Base-by-base conservation (phyloP, 495 filamentous ascomycete species). In the Penicillium maclennaniae region DNA sequence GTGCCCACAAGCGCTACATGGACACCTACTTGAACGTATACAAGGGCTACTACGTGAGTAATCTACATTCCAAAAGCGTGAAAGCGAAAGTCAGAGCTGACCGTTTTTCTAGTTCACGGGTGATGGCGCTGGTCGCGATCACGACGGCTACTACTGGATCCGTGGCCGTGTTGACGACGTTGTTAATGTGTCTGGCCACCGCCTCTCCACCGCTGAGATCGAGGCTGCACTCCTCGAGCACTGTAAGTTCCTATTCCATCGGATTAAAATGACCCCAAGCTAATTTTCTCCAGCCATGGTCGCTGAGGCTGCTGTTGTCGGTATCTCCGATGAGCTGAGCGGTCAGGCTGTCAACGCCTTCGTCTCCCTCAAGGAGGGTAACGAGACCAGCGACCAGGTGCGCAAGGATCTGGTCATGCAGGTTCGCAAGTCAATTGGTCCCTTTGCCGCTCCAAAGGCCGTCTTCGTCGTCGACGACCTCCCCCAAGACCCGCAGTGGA, bases 141-240 rank as follows among this genome's bases (percentile, higher is more conserved):
- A 96, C 72, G 95, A 99, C 59, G 93, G 93, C 46, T 97, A 97
- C 78, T 97, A 97, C 82, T 97, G 95, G 95, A 97, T 99, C 71
- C 91, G 95, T 51, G 95, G 93, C 44, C 90, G 93, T 75, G 93
- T 97, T 26, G 93, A 99, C 66, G 93, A 99, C 61, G 93, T 97
- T 50, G 92, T 99, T 66, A 99, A 97, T 68, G 93, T 99, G 45
- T 91, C 86, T 54, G 93, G 93, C 27, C 95, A 99, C 68, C 85
- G 93, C 69, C 79, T 99, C 41, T 97, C 92, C 12, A 99, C 95
- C 16, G 93, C 93, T 42, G 93, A 98, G 72, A 97, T 98, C 55
- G 93, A 98, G 73, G 93, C 93, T 27, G 93, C 93, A 17, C 81
- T 98, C 37, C 83, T 98, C 55, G 93, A 97, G 78, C 89, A 97